phyloP scores from a whole-genome alignment of 2,329 filamentous ascomycete species.

The Macrophomina pseudophaseolina region DNA sequence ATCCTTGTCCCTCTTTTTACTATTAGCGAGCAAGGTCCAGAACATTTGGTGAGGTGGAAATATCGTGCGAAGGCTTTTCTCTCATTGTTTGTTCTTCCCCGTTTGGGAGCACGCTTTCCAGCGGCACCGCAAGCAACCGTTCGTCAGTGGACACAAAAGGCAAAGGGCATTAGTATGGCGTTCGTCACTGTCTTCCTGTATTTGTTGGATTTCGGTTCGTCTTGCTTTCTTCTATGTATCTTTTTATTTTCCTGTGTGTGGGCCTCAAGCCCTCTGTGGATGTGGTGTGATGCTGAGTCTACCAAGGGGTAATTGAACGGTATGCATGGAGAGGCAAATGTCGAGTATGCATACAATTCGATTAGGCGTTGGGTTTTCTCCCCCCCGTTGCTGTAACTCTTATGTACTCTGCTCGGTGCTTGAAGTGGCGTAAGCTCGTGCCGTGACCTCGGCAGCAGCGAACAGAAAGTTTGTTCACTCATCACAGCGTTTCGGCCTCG shows the following conservation, averaged over 20 bases:
- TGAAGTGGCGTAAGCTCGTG: too few relatives aligned
- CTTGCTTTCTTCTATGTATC: slow-evolving; percentile 14
- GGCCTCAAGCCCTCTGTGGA: not conserved
- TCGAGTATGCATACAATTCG: too few relatives aligned
- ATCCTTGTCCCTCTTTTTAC: not conserved
- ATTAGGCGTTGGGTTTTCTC: too few relatives aligned
- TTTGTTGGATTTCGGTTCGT: not conserved
- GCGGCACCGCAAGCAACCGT: not conserved
- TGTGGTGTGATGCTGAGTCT: not conserved
- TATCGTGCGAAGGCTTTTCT: not conserved
- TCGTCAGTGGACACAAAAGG: slow-evolving; percentile 2
- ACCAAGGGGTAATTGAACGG: too few relatives aligned
- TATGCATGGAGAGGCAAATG: too few relatives aligned
- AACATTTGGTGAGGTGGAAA: not conserved
- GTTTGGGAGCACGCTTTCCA: not conserved
- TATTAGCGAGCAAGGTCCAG: not conserved
- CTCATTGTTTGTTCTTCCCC: not conserved
- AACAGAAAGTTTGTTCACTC: too few relatives aligned
- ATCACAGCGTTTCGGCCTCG: too few relatives aligned
- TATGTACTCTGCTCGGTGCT: too few relatives aligned
- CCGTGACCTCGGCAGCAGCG: too few relatives aligned
- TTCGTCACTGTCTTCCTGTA: not conserved
- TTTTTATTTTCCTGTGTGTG: not conserved
- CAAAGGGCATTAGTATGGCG: slow-evolving; percentile 15
- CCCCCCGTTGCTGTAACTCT: too few relatives aligned